A percentile compares a stretch with the other conserved stretches of the same genome.
These are phyloP conservation scores for Ogataea angusta DNA, from an alignment of 805 yeast genomes.

Conservation along the genomic window DNA sequence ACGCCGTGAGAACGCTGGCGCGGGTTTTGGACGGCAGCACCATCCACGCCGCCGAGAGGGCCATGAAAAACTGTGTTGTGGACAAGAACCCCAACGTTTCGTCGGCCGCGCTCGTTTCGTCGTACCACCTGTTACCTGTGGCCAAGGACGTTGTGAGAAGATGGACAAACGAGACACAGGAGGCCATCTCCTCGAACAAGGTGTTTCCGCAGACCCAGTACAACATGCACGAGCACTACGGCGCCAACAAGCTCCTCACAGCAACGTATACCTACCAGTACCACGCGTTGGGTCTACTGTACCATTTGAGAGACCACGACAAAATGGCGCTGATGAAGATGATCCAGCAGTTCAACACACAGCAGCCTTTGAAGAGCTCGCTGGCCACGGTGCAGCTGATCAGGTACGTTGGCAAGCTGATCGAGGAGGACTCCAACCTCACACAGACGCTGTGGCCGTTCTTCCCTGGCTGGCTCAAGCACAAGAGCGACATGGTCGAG, in stretches of 20 bases:
- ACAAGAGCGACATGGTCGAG: constrained; percentile 85
- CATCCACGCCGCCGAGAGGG: constrained; percentile 88
- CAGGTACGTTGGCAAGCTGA: constrained; percentile 70
- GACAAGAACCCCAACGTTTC: constrained; percentile 84
- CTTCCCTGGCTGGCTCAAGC: constrained; percentile 67
- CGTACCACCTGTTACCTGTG: constrained; percentile 85
- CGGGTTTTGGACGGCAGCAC: constrained; percentile 88
- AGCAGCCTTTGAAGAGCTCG: constrained; percentile 66
- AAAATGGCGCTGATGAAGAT: constrained; percentile 90
- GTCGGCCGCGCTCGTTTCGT: constrained; percentile 90
- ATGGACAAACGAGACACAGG: constrained; percentile 92
- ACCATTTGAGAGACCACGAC: constrained; percentile 85
- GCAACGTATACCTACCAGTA: constrained; percentile 86
- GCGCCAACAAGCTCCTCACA: constrained; percentile 52
- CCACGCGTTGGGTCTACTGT: constrained; percentile 90
- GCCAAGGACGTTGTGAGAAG: constrained; percentile 91
- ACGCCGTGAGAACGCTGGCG: constrained; percentile 89
- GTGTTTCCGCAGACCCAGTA: constrained; percentile 47
- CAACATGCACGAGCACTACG: constrained; percentile 54
- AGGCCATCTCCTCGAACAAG: constrained; percentile 70
- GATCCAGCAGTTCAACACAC: constrained; percentile 69
- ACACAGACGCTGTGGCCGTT: constrained; percentile 58
- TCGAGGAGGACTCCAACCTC: constrained; percentile 68
- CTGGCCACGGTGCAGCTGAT: constrained; percentile 83
- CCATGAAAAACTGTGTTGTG: constrained; percentile 88